Evolutionary conservation across 441 rosid species (phyloP), one percentile per base, ranked within the genome.

Genomic region (Erysimum pusillum): DNA sequence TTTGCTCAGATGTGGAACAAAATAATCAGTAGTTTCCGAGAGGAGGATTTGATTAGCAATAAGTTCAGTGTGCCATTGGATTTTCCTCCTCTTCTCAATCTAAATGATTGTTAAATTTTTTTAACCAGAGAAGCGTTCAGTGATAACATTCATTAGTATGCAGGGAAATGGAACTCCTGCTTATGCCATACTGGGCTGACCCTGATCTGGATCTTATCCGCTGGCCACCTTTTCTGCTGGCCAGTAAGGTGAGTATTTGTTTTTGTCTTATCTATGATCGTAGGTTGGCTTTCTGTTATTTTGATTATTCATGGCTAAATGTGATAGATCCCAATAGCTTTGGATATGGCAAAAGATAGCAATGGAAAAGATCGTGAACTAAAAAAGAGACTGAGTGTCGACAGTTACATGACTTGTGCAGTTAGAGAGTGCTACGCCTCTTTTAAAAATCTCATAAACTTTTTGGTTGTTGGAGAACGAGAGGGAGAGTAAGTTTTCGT

Each of bases 291-390:
- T 35, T 41, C 22, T 48, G 8, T 12, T 18, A 6, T 60, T 9
- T 60, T 73, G 14, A 38, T 61, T 53, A 49, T 41, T 38, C 46
- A 6, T 72, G 63, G 48, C 11, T 77, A 18, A 74, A 63, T 71
- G 60, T 20, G 63, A 35, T 80, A 90, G 96, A 89, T 90, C 35
- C 96, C 96, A 39, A 89, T 90, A 75, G 96, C 96, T 64, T 76
- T 90, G 85, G 92, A 90, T 84, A 90, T 90, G 95, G 95, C 95
- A 41, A 88, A 90, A 76, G 92, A 89, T 71, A 87, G 90, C 83
- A 77, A 80, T 38, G 81, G 85, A 48, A 88, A 88, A 52, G 92
- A 87, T 42, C 69, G 86, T 68, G 94, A 87, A 74, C 88, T 87
- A 77, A 83, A 20, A 71, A 90, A 89, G 82, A 85, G 91, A 77